Conservation (phyloP, 768 basidiomycete species). For the Lactifluus piperatus region DNA sequence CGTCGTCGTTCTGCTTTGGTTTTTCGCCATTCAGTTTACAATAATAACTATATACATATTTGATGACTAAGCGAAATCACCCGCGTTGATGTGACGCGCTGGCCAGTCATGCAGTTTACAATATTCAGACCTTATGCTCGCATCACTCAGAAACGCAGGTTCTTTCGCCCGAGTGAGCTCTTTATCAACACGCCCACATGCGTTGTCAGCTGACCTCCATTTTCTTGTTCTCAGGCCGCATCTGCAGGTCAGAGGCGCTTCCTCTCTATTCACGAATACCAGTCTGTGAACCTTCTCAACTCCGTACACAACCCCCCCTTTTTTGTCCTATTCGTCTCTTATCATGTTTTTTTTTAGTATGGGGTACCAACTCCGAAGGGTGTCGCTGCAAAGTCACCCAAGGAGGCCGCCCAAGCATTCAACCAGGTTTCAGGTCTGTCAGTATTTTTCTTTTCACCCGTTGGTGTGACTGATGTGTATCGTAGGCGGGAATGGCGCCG, state of each 20-base stretch:
- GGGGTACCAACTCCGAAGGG: constrained; percentile 93
- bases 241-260: constrained; percentile 82
- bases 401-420: constrained; percentile 86
- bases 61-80: constrained; percentile 36
- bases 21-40: neutral
- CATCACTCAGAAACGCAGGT: constrained; percentile 55
- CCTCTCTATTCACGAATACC: constrained; percentile 97
- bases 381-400: constrained; percentile 73
- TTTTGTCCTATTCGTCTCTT: neutral
- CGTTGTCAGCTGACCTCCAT: constrained; percentile 8
- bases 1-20: constrained; percentile 62
- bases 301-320: constrained; percentile 44
- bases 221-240: constrained; percentile 37
- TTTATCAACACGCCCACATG: neutral
- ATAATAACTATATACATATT: constrained; percentile 4
- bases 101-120: too few species aligned
- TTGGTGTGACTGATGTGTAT: neutral
- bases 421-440: constrained; percentile 66
- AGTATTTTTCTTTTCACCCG: neutral
- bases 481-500: constrained; percentile 66
- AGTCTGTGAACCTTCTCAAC: constrained; percentile 91
- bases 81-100: neutral
- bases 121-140: constrained; percentile 42
- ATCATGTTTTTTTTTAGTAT: constrained; percentile 51
- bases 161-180: constrained; percentile 55